Evolutionary conservation across 2,329 filamentous ascomycete genomes (phyloP).

Genomic region (Colletotrichum agaves): DNA sequence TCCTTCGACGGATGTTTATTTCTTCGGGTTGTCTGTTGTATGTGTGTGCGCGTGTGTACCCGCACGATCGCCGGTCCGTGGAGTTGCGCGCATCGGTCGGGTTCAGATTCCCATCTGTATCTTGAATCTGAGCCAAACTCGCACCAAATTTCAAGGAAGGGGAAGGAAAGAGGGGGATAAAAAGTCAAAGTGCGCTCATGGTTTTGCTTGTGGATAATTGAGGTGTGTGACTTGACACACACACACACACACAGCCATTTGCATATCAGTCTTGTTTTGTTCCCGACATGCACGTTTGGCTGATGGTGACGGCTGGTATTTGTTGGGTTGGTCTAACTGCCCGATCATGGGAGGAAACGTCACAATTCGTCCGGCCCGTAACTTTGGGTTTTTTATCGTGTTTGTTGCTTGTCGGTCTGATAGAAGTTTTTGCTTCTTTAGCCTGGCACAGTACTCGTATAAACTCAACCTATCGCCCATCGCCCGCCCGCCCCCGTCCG

Average conservation of each 20-base stretch:
- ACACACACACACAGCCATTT: too few species aligned
- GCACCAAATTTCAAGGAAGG: background rate
- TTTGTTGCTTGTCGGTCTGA: background rate
- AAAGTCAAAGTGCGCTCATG: constrained; percentile 23
- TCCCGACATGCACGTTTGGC: background rate
- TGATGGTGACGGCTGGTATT: background rate
- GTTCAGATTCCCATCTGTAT: too few species aligned
- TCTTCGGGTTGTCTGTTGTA: too few species aligned
- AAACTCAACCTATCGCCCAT: too few species aligned
- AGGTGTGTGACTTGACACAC: too few species aligned
- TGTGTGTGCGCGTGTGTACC: background rate
- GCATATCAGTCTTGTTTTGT: too few species aligned
- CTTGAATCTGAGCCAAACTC: background rate
- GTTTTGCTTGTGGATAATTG: too few species aligned
- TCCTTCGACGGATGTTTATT: too few species aligned
- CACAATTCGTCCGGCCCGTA: background rate
- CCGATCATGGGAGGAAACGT: constrained; percentile 6
- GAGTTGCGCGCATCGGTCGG: too few species aligned
- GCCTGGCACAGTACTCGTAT: background rate
- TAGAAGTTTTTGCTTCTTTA: constrained; percentile 1
- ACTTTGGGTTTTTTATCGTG: constrained; percentile 8
- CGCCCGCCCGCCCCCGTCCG: background rate
- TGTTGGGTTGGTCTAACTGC: background rate
- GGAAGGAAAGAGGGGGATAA: too few species aligned
- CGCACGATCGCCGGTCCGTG: background rate